These are phyloP conservation scores for Kwoniella bestiolae DNA, from an alignment of 768 basidiomycete genomes.

Conservation along the genomic window DNA sequence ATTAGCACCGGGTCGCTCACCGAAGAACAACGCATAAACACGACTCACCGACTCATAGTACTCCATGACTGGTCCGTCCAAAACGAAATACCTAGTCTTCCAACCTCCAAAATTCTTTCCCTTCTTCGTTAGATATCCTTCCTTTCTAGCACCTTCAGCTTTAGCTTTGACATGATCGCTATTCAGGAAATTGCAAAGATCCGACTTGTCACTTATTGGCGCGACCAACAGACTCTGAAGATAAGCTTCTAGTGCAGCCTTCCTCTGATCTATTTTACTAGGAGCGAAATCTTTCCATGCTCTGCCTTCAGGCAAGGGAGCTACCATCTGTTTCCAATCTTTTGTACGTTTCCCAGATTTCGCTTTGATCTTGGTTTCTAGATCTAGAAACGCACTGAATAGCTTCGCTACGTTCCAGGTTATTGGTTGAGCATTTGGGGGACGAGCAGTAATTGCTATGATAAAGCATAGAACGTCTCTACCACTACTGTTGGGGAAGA, in stretches of 20 bases:
- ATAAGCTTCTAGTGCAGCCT: slow-evolving; percentile 75
- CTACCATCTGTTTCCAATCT: slow-evolving; percentile 70
- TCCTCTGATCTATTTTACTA: slow-evolving; percentile 92
- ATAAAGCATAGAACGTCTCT: slow-evolving; percentile 92
- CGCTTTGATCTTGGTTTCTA: slow-evolving; percentile 77
- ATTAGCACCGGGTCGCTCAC: slow-evolving; percentile 8
- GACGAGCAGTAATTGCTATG: slow-evolving; percentile 64
- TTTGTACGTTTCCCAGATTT: slow-evolving; percentile 67
- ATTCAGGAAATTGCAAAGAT: slow-evolving; percentile 88
- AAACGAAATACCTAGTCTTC: slow-evolving; percentile 94
- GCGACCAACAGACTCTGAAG: slow-evolving; percentile 79
- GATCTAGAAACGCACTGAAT: slow-evolving; percentile 85
- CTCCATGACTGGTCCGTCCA: slow-evolving; percentile 85
- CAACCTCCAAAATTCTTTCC: slow-evolving; percentile 98
- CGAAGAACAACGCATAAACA: slow-evolving; percentile 42
- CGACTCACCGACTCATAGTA: slow-evolving; percentile 96
- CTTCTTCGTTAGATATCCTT: slow-evolving; percentile 92
- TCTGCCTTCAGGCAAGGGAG: slow-evolving; percentile 82
- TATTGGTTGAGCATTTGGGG: slow-evolving; percentile 43
- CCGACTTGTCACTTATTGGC: slow-evolving; percentile 82
- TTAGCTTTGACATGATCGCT: slow-evolving; percentile 82
- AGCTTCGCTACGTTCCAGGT: slow-evolving; percentile 89
- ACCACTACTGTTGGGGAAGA: slow-evolving; percentile 84
- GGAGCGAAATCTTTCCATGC: slow-evolving; percentile 97
- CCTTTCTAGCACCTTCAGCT: slow-evolving; percentile 75